Base-by-base conservation (phyloP, 2,329 filamentous ascomycete species). In the Trichoderma harzianum region DNA sequence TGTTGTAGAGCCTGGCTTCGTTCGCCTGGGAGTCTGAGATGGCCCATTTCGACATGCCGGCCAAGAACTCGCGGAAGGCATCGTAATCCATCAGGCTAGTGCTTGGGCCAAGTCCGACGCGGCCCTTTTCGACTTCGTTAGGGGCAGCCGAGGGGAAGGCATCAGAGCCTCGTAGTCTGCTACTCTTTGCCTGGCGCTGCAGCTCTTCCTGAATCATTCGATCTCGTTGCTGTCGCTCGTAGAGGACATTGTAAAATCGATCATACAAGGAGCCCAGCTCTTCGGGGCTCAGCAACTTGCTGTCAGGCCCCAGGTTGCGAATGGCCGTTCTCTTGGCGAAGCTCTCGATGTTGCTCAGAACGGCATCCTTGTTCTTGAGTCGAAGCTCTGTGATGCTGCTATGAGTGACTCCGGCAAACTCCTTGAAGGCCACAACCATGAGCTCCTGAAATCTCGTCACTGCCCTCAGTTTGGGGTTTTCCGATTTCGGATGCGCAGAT, bases 371-470 rank as follows among this genome's bases (percentile, higher is more conserved):
- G 82, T 98, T 97, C 82, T 95, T 97, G 53, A 93, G 86, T 26
- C 96, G 91, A 78, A 97, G 88, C 75, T 98, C 96, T 0, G 92
- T 92, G 73, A 99, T 95, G 65, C 92, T 97, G 78, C 90, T 92
- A 79, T 99, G 95, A 0, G 96, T 99, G 76, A 99, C 97, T 53
- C 91, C 93, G 0, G 95, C 92, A 79, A 99, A 99, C 79, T 99
- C 96, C 77, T 98, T 98, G 84, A 99, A 99, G 0, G 96, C 96
- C 24, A 98, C 96, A 3, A 99, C 96, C 95, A 99, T 98, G 71
- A 99, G 88, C 81, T 98, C 96, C 78, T 99, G 96, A 80, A 99
- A 99, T 61, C 93, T 90, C 7, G 97, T 99, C 69, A 99, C 96
- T 0, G 95, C 94, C 68, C 95, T 89, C 67, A 98, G 85, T 83